Percentiles rank a stretch among this genome's conserved stretches.
phyloP scores from a whole-genome alignment of 2,329 filamentous ascomycete genomes.

The Alternaria conjuncta region DNA sequence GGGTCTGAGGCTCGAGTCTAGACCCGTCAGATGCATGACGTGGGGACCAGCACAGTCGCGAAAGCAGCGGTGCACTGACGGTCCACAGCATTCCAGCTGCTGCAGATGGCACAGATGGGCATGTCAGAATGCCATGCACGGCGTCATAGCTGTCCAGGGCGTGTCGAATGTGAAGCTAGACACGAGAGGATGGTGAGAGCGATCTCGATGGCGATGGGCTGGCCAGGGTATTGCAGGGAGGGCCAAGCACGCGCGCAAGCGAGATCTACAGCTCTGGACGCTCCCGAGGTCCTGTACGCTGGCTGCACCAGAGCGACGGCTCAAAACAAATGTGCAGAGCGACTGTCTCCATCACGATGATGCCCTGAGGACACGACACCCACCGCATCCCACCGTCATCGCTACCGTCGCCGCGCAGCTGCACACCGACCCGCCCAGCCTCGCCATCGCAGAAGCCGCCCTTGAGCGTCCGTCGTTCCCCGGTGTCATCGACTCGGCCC shows the following conservation, averaged over 20 bases:
- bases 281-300: not conserved
- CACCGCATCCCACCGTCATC: not conserved
- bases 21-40: slow-evolving; percentile 3
- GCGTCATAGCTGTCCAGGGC: slow-evolving; percentile 2
- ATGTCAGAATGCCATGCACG: slow-evolving; percentile 8
- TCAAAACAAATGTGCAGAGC: slow-evolving; percentile 5
- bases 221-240: not conserved
- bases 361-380: slow-evolving; percentile 1
- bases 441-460: not conserved
- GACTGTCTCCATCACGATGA: not conserved
- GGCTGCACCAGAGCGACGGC: not conserved
- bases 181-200: not conserved
- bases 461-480: not conserved
- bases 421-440: not conserved
- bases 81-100: not conserved
- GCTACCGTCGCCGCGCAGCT: not conserved
- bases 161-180: not conserved
- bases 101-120: not conserved
- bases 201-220: not conserved
- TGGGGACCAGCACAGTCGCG: not conserved
- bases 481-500: not conserved
- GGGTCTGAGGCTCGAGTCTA: slow-evolving; percentile 3
- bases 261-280: not conserved
- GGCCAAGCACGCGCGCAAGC: not conserved
- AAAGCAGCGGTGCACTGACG: not conserved